Evolutionary conservation across 169 alveolate species (phyloP).

Genomic region (Eimeria tenella): DNA sequence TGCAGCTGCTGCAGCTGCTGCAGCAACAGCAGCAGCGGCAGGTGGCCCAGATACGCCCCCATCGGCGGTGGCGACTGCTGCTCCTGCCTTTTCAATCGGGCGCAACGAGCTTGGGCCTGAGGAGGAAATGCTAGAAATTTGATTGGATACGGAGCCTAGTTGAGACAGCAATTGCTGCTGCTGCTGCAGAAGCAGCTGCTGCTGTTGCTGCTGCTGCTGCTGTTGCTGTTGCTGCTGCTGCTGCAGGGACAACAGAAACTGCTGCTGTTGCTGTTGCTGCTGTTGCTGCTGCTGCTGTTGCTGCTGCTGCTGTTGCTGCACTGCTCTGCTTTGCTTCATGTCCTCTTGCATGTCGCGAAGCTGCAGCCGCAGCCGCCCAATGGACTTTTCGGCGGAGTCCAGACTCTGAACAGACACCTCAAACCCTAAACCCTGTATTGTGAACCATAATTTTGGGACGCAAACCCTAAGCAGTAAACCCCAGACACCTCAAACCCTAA

Average conservation of each 20-base stretch:
- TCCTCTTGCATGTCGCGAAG: constrained; percentile 44
- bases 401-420: background rate
- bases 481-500: background rate
- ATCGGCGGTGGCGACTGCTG: background rate
- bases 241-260: background rate
- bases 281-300: constrained; percentile 31
- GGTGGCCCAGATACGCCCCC: background rate
- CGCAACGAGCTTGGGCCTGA: background rate
- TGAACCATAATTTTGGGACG: no score
- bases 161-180: constrained; percentile 5
- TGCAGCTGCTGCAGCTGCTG: background rate
- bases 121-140: background rate
- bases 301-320: constrained; percentile 51
- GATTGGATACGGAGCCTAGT: background rate
- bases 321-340: constrained; percentile 1
- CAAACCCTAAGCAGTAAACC: background rate
- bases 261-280: background rate
- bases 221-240: constrained; percentile 47
- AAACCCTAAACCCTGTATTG: background rate
- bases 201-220: constrained; percentile 41
- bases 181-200: background rate
- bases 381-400: background rate
- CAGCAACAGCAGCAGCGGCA: background rate
- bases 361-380: background rate
- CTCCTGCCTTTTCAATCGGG: background rate